Base-by-base conservation (phyloP, 805 yeast species). In the Candida multigemmis region DNA sequence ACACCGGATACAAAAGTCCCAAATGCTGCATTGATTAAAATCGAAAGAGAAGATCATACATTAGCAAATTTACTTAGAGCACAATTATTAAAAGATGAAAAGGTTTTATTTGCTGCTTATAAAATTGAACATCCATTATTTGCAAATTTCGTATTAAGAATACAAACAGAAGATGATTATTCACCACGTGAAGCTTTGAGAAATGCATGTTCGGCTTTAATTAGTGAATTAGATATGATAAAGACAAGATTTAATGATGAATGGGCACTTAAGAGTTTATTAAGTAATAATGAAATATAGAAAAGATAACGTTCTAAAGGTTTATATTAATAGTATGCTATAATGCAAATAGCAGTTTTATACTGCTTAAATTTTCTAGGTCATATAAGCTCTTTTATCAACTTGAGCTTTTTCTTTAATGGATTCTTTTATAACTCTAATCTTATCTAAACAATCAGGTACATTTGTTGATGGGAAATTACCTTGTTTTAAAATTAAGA, bases 31-130 rank as follows among this genome's bases (percentile, higher is more conserved):
- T 74, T 87, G 34, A 71, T 91, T 40, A 85, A 84, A 36, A 85
- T 91, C 41, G 97, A 91, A 55, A 79, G 95, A 50, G 99, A 91
- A 54, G 99, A 91, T 53, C 99, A 91, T 50, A 91, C 99, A 3
- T 65, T 91, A 33, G 98, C 95, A 15, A 91, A 91, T 52, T 55
- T 91, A 42, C 67, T 91, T 34, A 72, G 94, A 48, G 77, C 87
- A 16, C 95, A 89, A 50, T 71, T 91, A 31, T 67, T 85, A 35
- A 77, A 76, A 46, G 97, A 91, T 52, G 75, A 77, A 26, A 75
- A 77, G 39, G 99, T 91, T n/a, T 51, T 91, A 19, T 91, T 87
- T 52, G 97, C 94, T 23, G 98, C 97, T 19, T 91, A 91, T 66
- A 91, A 91, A 53, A 86, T 91, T 23, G 97, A 91, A 58, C 99